Evolutionary conservation across 1,139 yeast species (phyloP), one percentile per base, ranked within the genome.

Genomic region (Blastobotrys serpentis): DNA sequence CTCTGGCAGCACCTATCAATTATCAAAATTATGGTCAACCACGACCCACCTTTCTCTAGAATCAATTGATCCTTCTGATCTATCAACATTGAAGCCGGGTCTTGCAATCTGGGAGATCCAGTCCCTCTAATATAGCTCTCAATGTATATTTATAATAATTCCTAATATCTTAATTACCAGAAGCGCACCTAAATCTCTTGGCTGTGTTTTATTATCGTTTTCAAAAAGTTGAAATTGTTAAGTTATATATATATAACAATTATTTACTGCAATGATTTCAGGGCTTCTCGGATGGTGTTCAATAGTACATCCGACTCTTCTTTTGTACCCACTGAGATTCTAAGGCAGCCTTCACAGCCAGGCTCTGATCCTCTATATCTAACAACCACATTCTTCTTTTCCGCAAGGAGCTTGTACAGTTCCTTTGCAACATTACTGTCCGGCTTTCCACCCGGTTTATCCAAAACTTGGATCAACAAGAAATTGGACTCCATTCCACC

Each of bases 401-500:
- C 77, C 0, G 98, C 98, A 61, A 92, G 69, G 33, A 69, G 72
- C 51, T 75, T 74, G 66, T 92, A 92, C 8, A 89, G 73, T 39
- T 72, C 62, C 45, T 76, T 68, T 0, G 98, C 98, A 18, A 79
- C 65, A n/a, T 74, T 79, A 59, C 84, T 86, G 29, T 79, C 79
- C 0, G 96, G 89, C 13, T 65, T 57, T 1, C 88, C 88, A 0
- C 73, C 63, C 2, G 67, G 62, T 48, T 74, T 72, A 61, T 82
- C 81, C 47, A 85, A 72, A 13, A 92, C 73, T 64, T 89, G 85
- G 14, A 90, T 66, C 50, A 92, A 73, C 7, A 92, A 60, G 64
- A 92, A 92, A 65, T 92, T 92, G 2, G 98, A 83, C 62, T 88
- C 96, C 47, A 79, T 67, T 1, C 98, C 98, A 36, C 98, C 98